These are phyloP conservation scores for Cladobotryum protrusum DNA, from an alignment of 2,329 filamentous ascomycete genomes.

Conservation along the genomic window DNA sequence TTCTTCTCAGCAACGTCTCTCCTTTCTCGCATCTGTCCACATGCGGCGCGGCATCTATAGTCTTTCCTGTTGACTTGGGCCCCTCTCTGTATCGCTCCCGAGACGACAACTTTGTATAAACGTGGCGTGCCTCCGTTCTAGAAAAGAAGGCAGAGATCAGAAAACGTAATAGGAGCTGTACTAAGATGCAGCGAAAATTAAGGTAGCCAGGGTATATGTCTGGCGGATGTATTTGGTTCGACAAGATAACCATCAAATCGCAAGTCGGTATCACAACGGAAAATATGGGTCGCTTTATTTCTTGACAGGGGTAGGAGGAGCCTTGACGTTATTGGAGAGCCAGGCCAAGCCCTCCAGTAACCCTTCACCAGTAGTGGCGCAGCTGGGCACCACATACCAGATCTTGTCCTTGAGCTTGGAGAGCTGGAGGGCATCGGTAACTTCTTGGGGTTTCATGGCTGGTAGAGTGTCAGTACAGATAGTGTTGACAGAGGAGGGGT, in stretches of 20 bases:
- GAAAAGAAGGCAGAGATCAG: constrained; percentile 11
- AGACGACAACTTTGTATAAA: too few species aligned
- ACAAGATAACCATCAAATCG: constrained; percentile 3
- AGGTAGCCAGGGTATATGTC: not conserved
- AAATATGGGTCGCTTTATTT: constrained; percentile 33
- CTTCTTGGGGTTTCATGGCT: constrained; percentile 76
- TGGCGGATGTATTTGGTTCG: not conserved
- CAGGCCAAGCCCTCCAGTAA: constrained; percentile 75
- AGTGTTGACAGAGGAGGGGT: not conserved
- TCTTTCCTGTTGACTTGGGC: too few species aligned
- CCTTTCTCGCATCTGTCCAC: too few species aligned
- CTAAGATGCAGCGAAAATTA: not conserved
- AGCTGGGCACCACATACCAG: constrained; percentile 80
- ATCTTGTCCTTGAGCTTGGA: constrained; percentile 74
- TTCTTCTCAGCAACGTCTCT: too few species aligned
- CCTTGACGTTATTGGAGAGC: constrained; percentile 80
- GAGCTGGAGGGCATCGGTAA: constrained; percentile 71
- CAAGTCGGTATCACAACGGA: not conserved
- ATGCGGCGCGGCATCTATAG: too few species aligned
- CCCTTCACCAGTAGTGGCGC: constrained; percentile 74
- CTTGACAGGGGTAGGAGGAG: constrained; percentile 48
- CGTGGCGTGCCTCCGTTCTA: too few species aligned
- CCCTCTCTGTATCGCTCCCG: too few species aligned
- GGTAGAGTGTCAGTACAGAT: not conserved
- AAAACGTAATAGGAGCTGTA: not conserved